phyloP scores from a whole-genome alignment of 164 flowering plant genomes.

The Vitis amurensis region DNA sequence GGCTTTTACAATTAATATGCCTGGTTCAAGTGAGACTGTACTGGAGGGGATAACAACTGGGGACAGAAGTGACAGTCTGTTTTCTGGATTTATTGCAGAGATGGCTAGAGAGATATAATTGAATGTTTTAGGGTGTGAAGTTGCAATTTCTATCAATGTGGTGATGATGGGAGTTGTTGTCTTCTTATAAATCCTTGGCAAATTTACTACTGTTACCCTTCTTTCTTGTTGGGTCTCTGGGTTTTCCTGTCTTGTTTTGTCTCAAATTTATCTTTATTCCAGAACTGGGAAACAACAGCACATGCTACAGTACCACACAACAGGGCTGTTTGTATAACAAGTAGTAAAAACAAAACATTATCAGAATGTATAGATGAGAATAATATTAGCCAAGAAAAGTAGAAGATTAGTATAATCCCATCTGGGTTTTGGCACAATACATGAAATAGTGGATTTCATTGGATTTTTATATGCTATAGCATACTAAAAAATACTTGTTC shows the following conservation, averaged over 20 bases:
- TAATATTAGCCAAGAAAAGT: too few species aligned
- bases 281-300: background rate
- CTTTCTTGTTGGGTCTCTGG: background rate
- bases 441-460: too few species aligned
- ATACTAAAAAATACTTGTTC: too few species aligned
- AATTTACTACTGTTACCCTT: background rate
- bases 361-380: too few species aligned
- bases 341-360: background rate
- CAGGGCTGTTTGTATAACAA: background rate
- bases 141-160: constrained; percentile 2
- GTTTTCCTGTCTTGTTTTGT: background rate
- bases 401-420: too few species aligned
- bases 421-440: too few species aligned
- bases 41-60: background rate
- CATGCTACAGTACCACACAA: background rate
- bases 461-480: too few species aligned
- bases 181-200: background rate
- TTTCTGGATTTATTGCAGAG: background rate
- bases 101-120: background rate
- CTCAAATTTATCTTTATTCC: background rate
- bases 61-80: background rate
- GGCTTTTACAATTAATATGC: background rate
- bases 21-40: background rate
- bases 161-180: background rate
- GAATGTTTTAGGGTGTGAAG: constrained; percentile 1